Conservation (phyloP, 345 rosid genomes). For the Dipteronia dyeriana region DNA sequence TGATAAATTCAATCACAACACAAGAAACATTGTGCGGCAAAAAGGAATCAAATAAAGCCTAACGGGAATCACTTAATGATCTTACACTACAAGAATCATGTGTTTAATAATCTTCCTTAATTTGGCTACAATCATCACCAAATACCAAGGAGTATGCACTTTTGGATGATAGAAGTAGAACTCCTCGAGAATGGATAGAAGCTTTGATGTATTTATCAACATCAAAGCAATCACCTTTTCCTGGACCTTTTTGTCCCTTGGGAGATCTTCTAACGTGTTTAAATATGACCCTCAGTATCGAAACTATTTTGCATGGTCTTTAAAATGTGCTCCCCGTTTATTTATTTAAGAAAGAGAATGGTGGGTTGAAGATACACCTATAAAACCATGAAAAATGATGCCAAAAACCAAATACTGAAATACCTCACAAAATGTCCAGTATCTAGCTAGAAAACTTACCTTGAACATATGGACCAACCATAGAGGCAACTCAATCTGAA, state of each 20-base stretch:
- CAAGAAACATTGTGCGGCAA: not conserved
- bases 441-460: constrained; percentile 48
- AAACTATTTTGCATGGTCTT: not conserved
- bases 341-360: not conserved
- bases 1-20: not conserved
- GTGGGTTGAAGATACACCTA: not conserved
- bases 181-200: not conserved
- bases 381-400: not conserved
- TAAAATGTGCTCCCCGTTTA: not conserved
- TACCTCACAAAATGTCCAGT: not conserved
- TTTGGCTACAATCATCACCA: not conserved
- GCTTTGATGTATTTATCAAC: not conserved
- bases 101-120: not conserved
- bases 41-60: not conserved
- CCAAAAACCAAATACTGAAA: not conserved
- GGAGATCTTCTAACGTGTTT: not conserved
- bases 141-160: not conserved
- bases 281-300: not conserved
- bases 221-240: not conserved
- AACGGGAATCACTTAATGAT: not conserved
- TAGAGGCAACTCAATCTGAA: constrained; percentile 82
- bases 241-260: not conserved
- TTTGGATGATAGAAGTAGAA: not conserved
- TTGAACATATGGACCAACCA: constrained; percentile 96
- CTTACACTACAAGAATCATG: not conserved